Conservation (phyloP, 2,329 filamentous ascomycete species). For the Penicillium brevicompactum region DNA sequence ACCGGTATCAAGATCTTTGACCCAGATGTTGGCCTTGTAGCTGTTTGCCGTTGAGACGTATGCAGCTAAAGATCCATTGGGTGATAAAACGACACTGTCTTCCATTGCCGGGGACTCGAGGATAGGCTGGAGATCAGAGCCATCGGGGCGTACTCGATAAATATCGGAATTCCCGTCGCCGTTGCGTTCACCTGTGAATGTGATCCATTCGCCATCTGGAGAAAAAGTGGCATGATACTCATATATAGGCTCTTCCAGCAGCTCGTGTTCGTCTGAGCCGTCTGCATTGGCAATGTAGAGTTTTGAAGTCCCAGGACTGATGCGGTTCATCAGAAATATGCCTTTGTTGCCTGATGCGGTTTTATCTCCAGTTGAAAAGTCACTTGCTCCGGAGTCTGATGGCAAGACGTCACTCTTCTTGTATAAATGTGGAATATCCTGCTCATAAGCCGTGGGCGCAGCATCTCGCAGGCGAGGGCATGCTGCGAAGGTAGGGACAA, state of each 20-base stretch:
- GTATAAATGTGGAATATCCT: not conserved
- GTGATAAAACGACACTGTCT: constrained; percentile 41
- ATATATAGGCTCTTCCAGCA: constrained; percentile 36
- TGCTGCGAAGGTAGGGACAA: not conserved
- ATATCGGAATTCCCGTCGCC: constrained; percentile 47
- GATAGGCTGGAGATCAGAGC: constrained; percentile 38
- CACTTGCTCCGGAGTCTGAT: no score
- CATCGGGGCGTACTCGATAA: constrained; percentile 41
- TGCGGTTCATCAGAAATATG: constrained; percentile 39
- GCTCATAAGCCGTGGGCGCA: not conserved
- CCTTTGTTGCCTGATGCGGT: constrained; percentile 16
- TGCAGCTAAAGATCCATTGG: constrained; percentile 40
- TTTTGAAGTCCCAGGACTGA: constrained; percentile 31
- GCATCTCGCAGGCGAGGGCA: constrained; percentile 3
- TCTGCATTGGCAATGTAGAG: constrained; percentile 42
- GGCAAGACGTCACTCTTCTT: not conserved
- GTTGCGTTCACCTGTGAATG: constrained; percentile 44
- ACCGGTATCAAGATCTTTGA: constrained; percentile 41
- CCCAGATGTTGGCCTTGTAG: constrained; percentile 45
- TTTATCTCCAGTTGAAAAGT: not conserved
- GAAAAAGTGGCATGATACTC: constrained; percentile 47
- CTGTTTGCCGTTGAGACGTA: constrained; percentile 44
- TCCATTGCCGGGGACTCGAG: constrained; percentile 40
- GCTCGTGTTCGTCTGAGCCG: constrained; percentile 39
- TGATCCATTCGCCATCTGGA: constrained; percentile 42